phyloP scores from a whole-genome alignment of 352 stramenopile species.

The Phytophthora aleatoria region DNA sequence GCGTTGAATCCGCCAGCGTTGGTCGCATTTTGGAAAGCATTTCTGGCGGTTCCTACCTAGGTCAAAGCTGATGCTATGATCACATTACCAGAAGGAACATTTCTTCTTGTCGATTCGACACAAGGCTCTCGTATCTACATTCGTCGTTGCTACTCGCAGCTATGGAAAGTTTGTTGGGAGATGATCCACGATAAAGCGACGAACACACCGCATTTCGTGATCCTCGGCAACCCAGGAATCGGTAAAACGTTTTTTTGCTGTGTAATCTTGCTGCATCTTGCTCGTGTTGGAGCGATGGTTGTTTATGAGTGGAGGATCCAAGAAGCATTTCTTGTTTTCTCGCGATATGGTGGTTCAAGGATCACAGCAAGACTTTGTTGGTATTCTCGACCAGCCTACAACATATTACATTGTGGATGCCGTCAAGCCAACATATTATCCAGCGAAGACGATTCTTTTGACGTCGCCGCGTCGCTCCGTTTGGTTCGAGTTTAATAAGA shows the following conservation, averaged over 20 bases:
- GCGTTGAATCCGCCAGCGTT: slow-evolving; percentile 28
- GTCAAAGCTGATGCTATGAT: slow-evolving; percentile 29
- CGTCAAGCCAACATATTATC: not conserved
- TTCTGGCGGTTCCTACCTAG: slow-evolving; percentile 21
- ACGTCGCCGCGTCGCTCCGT: not conserved
- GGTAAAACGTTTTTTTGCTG: slow-evolving; percentile 38
- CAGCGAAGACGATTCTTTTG: not conserved
- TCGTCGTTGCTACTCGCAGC: slow-evolving; percentile 16
- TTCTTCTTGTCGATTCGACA: not conserved
- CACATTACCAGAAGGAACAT: slow-evolving; percentile 9
- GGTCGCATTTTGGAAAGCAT: slow-evolving; percentile 36
- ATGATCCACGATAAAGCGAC: slow-evolving; percentile 19
- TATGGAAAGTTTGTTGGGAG: slow-evolving; percentile 20
- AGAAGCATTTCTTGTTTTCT: slow-evolving; percentile 1
- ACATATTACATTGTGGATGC: slow-evolving; percentile 31
- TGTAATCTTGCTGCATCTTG: slow-evolving; percentile 33
- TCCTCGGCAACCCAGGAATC: slow-evolving; percentile 38
- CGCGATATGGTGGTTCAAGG: slow-evolving; percentile 22
- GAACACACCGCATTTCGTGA: slow-evolving; percentile 38
- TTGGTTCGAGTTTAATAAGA: not conserved
- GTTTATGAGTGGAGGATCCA: slow-evolving; percentile 32
- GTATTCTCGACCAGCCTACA: slow-evolving; percentile 29
- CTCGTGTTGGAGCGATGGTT: slow-evolving; percentile 25
- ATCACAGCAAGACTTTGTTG: slow-evolving; percentile 28
- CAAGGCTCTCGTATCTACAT: slow-evolving; percentile 36